These are phyloP conservation scores for Seminavis robusta DNA, from an alignment of 108 stramenopile genomes.

Conservation along the genomic window DNA sequence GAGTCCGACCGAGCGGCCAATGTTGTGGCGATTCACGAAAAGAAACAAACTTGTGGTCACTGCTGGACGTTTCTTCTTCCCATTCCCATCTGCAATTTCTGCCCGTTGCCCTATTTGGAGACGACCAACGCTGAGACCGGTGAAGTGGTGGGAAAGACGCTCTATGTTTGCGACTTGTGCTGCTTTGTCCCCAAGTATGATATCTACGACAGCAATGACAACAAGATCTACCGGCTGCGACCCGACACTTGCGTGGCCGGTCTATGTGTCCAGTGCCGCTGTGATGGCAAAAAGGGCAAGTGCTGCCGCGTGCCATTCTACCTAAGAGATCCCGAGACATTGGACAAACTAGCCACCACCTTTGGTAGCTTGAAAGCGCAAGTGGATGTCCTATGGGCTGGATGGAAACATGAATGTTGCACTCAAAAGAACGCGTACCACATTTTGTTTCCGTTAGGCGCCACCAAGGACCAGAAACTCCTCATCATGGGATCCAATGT, in stretches of 20 bases:
- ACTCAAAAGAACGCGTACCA: constrained; percentile 19
- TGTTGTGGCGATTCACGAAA: constrained; percentile 26
- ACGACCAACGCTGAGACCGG: constrained; percentile 20
- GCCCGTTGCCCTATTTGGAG: constrained; percentile 11
- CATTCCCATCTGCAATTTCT: constrained; percentile 3
- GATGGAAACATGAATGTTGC: constrained; percentile 24
- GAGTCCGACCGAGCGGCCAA: constrained; percentile 12
- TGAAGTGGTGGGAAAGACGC: constrained; percentile 16
- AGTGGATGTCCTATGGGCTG: constrained; percentile 27
- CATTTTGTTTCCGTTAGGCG: constrained; percentile 12
- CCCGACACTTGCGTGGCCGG: constrained; percentile 24
- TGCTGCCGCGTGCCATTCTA: constrained; percentile 27
- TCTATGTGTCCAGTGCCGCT: constrained; percentile 20
- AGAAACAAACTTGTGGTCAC: constrained; percentile 15
- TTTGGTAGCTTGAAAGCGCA: constrained; percentile 10
- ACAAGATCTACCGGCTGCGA: constrained; percentile 15
- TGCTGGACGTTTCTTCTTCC: too few relatives aligned
- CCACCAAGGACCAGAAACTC: constrained; percentile 17
- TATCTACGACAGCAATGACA: constrained; percentile 11
- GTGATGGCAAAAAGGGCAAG: constrained; percentile 23
- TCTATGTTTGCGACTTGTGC: constrained; percentile 27
- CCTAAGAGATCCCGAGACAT: constrained; percentile 26
- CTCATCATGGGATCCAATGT: constrained; percentile 22
- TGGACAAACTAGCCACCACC: neutral
- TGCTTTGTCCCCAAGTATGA: constrained; percentile 40